Conservation (phyloP, 805 yeast genomes). For the Candida sphagnicola region DNA sequence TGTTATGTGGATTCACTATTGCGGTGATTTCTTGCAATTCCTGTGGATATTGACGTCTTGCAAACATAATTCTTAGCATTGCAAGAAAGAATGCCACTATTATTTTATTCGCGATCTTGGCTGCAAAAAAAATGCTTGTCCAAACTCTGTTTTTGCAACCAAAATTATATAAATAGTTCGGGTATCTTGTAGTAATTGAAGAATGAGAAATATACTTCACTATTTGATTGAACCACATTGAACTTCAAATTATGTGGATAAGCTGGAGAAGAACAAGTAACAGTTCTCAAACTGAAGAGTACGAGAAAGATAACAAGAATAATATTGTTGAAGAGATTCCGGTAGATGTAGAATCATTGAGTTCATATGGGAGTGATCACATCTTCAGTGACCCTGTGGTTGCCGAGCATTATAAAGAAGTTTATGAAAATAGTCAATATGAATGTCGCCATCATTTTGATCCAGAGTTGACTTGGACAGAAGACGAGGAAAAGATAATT, state of each 20-base stretch:
- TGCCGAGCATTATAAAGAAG: slow-evolving; percentile 6
- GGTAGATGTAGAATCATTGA: slow-evolving; percentile 1
- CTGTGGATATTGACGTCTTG: too few relatives aligned
- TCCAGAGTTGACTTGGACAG: slow-evolving; percentile 54
- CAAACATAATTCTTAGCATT: too few relatives aligned
- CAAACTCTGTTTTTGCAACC: neutral
- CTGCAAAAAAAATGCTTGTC: slow-evolving; percentile 1
- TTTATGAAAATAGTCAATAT: slow-evolving; percentile 42
- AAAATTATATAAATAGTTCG: neutral
- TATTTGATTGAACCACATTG: neutral
- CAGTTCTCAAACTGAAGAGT: too few relatives aligned
- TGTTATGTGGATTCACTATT: too few relatives aligned
- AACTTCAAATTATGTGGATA: too few relatives aligned
- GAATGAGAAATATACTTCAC: neutral
- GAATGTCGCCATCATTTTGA: slow-evolving; percentile 57
- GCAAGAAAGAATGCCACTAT: too few relatives aligned
- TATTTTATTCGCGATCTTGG: slow-evolving; percentile 2
- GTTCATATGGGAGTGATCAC: slow-evolving; percentile 2
- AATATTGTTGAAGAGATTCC: slow-evolving; percentile 1
- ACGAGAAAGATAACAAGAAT: neutral
- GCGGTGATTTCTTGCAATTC: too few relatives aligned
- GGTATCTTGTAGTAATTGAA: neutral
- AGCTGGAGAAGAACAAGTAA: too few relatives aligned
- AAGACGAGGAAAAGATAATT: slow-evolving; percentile 46
- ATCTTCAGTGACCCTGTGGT: slow-evolving; percentile 8